phyloP scores from a whole-genome alignment of 306 rosid species.

The Psophocarpus tetragonolobus region DNA sequence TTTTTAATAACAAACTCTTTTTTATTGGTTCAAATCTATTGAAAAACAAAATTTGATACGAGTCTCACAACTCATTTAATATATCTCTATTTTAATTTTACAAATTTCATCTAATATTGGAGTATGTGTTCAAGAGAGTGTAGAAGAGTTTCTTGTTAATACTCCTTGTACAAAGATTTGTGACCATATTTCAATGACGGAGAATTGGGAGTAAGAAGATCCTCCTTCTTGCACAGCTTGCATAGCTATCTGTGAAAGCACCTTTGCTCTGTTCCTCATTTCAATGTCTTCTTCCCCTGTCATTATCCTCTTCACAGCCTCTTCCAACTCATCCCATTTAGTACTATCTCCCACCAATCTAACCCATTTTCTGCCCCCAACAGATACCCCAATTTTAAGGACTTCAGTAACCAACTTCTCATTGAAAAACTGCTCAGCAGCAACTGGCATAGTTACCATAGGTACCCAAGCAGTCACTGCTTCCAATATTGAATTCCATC shows the following conservation, averaged over 20 bases:
- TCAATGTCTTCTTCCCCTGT: neutral
- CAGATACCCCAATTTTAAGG: neutral
- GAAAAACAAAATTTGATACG: no score
- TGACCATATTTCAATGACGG: no score
- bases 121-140: no score
- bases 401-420: neutral
- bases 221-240: neutral
- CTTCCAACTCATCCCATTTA: neutral
- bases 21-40: no score
- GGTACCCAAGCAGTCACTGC: neutral
- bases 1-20: no score
- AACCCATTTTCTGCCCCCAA: neutral
- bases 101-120: no score
- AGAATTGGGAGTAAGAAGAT: neutral
- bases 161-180: no score
- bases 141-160: no score
- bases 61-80: no score
- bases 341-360: neutral
- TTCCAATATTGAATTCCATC: neutral
- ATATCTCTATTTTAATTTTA: no score
- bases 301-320: neutral
- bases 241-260: neutral
- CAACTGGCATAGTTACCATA: neutral
- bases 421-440: neutral
- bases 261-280: neutral